phyloP scores from a whole-genome alignment of 306 rosid genomes.

The Medicago lupulina region DNA sequence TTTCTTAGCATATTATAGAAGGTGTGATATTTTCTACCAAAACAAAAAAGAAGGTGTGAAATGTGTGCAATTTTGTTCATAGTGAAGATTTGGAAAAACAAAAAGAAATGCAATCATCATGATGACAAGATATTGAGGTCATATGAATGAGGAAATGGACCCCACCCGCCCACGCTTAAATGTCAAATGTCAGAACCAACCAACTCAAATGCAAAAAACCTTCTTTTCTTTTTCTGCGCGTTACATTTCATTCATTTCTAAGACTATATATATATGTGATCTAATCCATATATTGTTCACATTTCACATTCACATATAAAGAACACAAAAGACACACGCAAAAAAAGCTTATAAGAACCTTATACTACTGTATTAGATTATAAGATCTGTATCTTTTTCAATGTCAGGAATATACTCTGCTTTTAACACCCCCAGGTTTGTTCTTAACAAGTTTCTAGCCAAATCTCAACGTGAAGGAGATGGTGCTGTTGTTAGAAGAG shows the following conservation, averaged over 20 bases:
- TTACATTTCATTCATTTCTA: neutral
- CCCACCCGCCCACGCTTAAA: constrained; percentile 44
- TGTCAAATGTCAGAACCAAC: constrained; percentile 40
- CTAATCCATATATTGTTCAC: neutral
- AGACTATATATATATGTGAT: neutral
- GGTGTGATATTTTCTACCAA: constrained; percentile 28
- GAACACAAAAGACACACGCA: neutral
- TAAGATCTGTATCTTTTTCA: neutral
- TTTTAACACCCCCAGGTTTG: constrained; percentile 61
- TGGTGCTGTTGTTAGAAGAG: constrained; percentile 57
- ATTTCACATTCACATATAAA: neutral
- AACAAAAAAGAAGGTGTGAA: no score
- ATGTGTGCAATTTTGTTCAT: no score
- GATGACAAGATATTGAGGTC: constrained; percentile 54
- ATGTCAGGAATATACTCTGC: constrained; percentile 42
- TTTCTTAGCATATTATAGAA: no score
- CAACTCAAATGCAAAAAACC: neutral
- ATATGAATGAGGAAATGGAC: constrained; percentile 33
- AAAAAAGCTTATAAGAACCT: neutral
- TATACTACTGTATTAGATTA: constrained; percentile 17
- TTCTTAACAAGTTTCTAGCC: constrained; percentile 47
- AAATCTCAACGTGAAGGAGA: constrained; percentile 58
- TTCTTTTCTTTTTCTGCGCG: constrained; percentile 24
- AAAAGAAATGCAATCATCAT: constrained; percentile 27
- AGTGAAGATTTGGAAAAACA: neutral